Evolutionary conservation across 768 basidiomycete species (phyloP).

Genomic region (Tylopilus plumbeoviolaceoides): DNA sequence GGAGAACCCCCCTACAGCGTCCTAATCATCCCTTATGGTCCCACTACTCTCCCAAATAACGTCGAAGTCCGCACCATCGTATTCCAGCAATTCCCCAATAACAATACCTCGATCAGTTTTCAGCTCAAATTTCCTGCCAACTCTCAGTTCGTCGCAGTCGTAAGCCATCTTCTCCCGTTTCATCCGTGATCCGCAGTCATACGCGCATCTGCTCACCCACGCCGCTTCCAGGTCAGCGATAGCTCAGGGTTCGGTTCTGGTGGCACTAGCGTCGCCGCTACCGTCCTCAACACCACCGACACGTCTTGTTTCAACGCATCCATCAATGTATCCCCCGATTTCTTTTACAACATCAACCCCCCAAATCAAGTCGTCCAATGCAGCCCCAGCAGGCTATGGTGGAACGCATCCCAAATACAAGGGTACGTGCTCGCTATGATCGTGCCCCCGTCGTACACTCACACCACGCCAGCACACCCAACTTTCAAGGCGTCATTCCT

Average conservation of each 20-base stretch:
- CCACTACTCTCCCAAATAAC: constrained; percentile 55
- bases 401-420: constrained; percentile 48
- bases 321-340: constrained; percentile 45
- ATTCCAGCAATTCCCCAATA: constrained; percentile 47
- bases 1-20: constrained; percentile 66
- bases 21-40: constrained; percentile 64
- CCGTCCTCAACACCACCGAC: constrained; percentile 49
- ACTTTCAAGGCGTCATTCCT: constrained; percentile 70
- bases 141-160: constrained; percentile 75
- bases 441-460: neutral
- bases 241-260: constrained; percentile 61
- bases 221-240: constrained; percentile 49
- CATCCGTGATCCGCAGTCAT: neutral
- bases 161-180: constrained; percentile 36
- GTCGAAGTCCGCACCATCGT: constrained; percentile 62
- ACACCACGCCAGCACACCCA: constrained; percentile 41
- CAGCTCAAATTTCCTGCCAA: constrained; percentile 59
- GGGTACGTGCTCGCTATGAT: constrained; percentile 39
- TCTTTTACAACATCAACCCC: constrained; percentile 60
- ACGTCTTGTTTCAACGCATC: constrained; percentile 57
- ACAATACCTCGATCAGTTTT: constrained; percentile 42
- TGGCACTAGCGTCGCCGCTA: constrained; percentile 66
- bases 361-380: constrained; percentile 66
- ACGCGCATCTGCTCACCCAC: neutral
- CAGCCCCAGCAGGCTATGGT: constrained; percentile 58